phyloP scores from a whole-genome alignment of 2,329 filamentous ascomycete genomes.

The Penicillium frequentans region DNA sequence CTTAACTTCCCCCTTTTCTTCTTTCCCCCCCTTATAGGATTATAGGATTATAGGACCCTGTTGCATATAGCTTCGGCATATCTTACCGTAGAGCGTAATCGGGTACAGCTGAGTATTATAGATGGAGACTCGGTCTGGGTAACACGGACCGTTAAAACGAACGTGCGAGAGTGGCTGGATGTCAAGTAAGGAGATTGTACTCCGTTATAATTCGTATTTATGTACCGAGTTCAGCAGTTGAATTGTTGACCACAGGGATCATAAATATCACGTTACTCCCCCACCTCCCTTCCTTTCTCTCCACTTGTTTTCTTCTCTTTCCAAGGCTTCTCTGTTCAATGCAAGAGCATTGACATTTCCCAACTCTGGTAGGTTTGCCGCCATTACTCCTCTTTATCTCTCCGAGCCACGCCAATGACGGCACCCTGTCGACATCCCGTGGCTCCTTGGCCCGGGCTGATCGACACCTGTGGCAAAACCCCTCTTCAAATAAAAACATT shows the following conservation, averaged over 20 bases:
- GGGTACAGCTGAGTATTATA: background rate
- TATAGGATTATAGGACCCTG: slow-evolving; percentile 1
- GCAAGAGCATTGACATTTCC: slow-evolving; percentile 1
- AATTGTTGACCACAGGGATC: background rate
- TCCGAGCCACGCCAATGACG: slow-evolving; percentile 25
- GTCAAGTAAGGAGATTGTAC: background rate
- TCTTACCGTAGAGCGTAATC: background rate
- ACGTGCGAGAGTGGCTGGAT: slow-evolving; percentile 1
- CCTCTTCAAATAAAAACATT: slow-evolving; percentile 4
- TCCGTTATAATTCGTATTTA: background rate
- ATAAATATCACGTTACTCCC: slow-evolving; percentile 20
- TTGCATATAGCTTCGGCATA: background rate
- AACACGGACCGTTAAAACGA: background rate
- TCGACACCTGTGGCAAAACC: slow-evolving; percentile 29
- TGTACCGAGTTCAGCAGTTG: background rate
- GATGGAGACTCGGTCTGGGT: background rate
- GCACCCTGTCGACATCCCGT: slow-evolving; percentile 29
- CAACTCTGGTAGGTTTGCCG: background rate
- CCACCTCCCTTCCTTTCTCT: slow-evolving; percentile 12
- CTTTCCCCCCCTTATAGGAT: background rate
- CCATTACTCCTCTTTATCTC: background rate
- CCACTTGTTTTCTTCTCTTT: slow-evolving; percentile 10
- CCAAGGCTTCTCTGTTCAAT: background rate
- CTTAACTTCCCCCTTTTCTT: slow-evolving; percentile 2
- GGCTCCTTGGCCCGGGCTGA: slow-evolving; percentile 17